These are phyloP conservation scores for Ophiocordyceps camponoti-saundersi DNA, from an alignment of 2,329 filamentous ascomycete genomes.

Conservation along the genomic window DNA sequence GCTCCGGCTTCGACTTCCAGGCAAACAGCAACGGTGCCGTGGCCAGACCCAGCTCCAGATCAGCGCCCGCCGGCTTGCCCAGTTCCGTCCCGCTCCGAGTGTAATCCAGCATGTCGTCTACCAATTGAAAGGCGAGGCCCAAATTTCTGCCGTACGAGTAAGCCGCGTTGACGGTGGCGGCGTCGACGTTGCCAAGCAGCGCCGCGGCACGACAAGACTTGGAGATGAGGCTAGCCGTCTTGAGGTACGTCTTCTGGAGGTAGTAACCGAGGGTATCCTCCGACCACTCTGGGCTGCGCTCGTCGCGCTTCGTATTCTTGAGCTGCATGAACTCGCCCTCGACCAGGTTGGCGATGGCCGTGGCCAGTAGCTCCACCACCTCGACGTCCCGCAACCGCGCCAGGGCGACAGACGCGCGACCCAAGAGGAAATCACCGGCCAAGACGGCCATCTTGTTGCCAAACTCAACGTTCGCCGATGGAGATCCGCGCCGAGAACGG, in stretches of 20 bases:
- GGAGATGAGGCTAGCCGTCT: slow-evolving; percentile 87
- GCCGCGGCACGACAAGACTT: slow-evolving; percentile 89
- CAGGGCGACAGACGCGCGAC: slow-evolving; percentile 81
- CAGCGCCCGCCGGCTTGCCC: slow-evolving; percentile 88
- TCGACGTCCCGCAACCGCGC: slow-evolving; percentile 83
- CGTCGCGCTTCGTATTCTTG: slow-evolving; percentile 85
- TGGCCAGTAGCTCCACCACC: slow-evolving; percentile 85
- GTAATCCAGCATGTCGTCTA: slow-evolving; percentile 97
- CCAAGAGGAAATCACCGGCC: slow-evolving; percentile 90
- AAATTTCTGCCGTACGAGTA: slow-evolving; percentile 89
- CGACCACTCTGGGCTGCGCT: slow-evolving; percentile 68
- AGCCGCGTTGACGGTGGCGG: slow-evolving; percentile 71
- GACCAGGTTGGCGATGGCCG: slow-evolving; percentile 92
- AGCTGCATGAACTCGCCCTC: slow-evolving; percentile 99
- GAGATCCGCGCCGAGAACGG: slow-evolving; percentile 62
- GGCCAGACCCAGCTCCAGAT: slow-evolving; percentile 81
- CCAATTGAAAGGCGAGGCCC: slow-evolving; percentile 87
- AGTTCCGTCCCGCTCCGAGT: slow-evolving; percentile 71
- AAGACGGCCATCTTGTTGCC: slow-evolving; percentile 99
- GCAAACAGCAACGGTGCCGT: slow-evolving; percentile 91
- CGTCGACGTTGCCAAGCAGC: slow-evolving; percentile 61
- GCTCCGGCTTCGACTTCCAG: slow-evolving; percentile 74
- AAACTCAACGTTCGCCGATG: slow-evolving; percentile 86
- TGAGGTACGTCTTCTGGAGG: slow-evolving; percentile 94
- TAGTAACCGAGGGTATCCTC: slow-evolving; percentile 88